Evolutionary conservation across 73 alveolate species (phyloP), one percentile per base, ranked within the genome.

Genomic region (Tetrahymena thermophila): DNA sequence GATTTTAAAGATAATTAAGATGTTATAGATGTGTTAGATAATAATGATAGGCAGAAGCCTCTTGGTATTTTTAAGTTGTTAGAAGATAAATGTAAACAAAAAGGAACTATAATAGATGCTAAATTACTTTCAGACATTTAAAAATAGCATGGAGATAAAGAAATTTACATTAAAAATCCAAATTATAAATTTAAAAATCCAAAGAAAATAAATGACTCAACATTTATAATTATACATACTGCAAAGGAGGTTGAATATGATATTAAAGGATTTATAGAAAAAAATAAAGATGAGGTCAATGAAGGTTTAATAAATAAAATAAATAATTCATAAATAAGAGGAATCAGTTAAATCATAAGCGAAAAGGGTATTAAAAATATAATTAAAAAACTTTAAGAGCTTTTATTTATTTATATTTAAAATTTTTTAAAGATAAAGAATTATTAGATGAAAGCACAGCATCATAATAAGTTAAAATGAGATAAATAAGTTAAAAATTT

Each of bases 221-320:
- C 97, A 95, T 98, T 98, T 95, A 97, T 96, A 10, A 96, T 97
- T 84, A 93, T 98, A n/a, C 99, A 96, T 93, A 97, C 98, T 50
- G 99, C 99, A 14, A 98, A 98, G 96, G 98, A 96, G 34, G 99
- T 99, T 0, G 98, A 96, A 56, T 99, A 99, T 96, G 95, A 97
- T 19, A 94, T 96, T 44, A 96, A 96, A 94, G 97, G 98, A 57
- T 98, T 99, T 96, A 96, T 98, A 35, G 99, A 98, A n/a, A 99
- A 98, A 96, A 99, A 99, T 94, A 97, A 97, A 58, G 99, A 99
- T 96, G 99, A 98, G 93, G 89, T 71, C 35, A 71, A 71, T 25
- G 40, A 71, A 25, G 11, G 89, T 19, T n/a, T 71, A 7, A 85
- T 95, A 95, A 25, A 94, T 43, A 55, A 23, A 21, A 40, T 71